phyloP scores from a whole-genome alignment of 495 filamentous ascomycete species.

The Acidomyces sp. region DNA sequence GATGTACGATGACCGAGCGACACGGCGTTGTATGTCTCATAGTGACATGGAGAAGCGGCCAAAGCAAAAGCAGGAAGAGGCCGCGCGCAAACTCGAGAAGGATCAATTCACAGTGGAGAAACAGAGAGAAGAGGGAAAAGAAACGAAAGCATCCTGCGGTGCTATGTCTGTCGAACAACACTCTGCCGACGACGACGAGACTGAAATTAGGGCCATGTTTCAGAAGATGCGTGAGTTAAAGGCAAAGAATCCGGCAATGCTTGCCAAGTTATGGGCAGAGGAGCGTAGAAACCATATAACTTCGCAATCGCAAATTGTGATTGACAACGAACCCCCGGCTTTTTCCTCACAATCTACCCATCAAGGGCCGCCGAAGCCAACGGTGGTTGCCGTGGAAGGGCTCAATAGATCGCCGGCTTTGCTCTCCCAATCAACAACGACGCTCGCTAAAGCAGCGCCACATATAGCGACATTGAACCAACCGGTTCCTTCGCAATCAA shows the following conservation, averaged over 20 bases:
- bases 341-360: not conserved
- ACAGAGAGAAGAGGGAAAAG: slow-evolving; percentile 9
- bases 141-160: not conserved
- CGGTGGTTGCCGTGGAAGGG: not conserved
- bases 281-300: slow-evolving; percentile 21
- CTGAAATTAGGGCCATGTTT: slow-evolving; percentile 28
- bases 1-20: slow-evolving; percentile 31
- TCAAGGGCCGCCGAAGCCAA: not conserved
- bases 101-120: slow-evolving; percentile 17
- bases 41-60: slow-evolving; percentile 14
- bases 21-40: slow-evolving; percentile 25
- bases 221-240: slow-evolving; percentile 32
- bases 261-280: slow-evolving; percentile 30
- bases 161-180: not conserved
- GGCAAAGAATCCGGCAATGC: slow-evolving; percentile 26
- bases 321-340: not conserved
- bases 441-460: not conserved
- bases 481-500: slow-evolving; percentile 5
- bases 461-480: not conserved
- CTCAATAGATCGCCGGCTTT: not conserved
- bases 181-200: slow-evolving; percentile 9
- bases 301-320: slow-evolving; percentile 1
- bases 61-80: slow-evolving; percentile 11
- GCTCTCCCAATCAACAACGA: not conserved
- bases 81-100: slow-evolving; percentile 20